Percentiles rank a stretch among this genome's conserved stretches.
These are phyloP conservation scores for Torrubiellomyces zombiae DNA, from an alignment of 2,329 filamentous ascomycete genomes.

Conservation along the genomic window DNA sequence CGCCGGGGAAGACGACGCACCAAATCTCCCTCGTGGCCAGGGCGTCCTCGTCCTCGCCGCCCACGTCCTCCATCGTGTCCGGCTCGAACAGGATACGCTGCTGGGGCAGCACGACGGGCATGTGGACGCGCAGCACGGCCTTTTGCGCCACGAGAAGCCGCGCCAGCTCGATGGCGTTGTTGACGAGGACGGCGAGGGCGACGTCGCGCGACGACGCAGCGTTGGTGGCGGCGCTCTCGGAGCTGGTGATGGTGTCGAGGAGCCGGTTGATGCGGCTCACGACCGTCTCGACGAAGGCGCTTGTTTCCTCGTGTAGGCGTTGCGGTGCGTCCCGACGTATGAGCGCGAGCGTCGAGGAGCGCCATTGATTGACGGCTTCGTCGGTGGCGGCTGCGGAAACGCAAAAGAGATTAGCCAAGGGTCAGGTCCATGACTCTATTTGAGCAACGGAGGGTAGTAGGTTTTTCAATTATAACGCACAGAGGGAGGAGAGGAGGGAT, in stretches of 20 bases:
- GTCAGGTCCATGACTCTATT: background rate
- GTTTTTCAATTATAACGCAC: constrained; percentile 13
- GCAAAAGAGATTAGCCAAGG: constrained; percentile 1
- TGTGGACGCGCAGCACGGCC: constrained; percentile 36
- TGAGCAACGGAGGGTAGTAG: too few relatives aligned
- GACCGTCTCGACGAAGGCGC: constrained; percentile 23
- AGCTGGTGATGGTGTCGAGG: constrained; percentile 32
- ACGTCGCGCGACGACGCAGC: constrained; percentile 23
- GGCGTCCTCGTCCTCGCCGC: constrained; percentile 42
- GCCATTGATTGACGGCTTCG: constrained; percentile 47
- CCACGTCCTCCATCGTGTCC: constrained; percentile 48
- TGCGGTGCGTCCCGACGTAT: constrained; percentile 34
- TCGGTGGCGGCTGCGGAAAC: constrained; percentile 22
- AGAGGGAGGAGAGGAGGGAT: constrained; percentile 23
- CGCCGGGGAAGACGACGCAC: constrained; percentile 47
- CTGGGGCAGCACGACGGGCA: constrained; percentile 36
- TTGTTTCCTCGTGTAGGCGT: constrained; percentile 29
- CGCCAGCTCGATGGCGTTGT: constrained; percentile 37
- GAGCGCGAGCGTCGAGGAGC: constrained; percentile 44
- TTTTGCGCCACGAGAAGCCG: constrained; percentile 40
- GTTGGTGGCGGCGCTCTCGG: constrained; percentile 7
- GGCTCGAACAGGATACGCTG: constrained; percentile 39
- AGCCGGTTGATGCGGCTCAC: constrained; percentile 30
- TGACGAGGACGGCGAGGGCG: constrained; percentile 34
- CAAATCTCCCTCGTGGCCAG: constrained; percentile 35